phyloP scores from a whole-genome alignment of 495 filamentous ascomycete species.

The Hyaloscypha variabilis region DNA sequence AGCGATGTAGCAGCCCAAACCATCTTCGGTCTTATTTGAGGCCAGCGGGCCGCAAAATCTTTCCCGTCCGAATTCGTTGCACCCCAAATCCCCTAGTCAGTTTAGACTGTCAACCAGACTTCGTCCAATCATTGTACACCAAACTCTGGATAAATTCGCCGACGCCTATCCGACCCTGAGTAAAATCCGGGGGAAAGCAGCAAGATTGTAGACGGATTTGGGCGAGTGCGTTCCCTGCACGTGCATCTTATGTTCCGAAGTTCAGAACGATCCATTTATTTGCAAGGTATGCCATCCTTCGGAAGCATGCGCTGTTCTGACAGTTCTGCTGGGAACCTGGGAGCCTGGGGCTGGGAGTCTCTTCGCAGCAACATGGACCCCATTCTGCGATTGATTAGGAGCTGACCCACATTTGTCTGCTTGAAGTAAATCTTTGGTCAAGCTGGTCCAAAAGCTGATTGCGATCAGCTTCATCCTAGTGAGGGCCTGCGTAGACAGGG shows the following conservation, averaged over 20 bases:
- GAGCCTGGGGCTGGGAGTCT: background rate
- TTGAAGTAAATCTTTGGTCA: too few relatives aligned
- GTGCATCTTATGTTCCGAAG: conserved; percentile 2
- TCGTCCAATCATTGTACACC: background rate
- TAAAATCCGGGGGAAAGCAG: too few relatives aligned
- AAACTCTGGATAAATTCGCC: background rate
- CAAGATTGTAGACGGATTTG: conserved; percentile 18
- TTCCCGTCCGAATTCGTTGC: background rate
- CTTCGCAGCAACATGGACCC: background rate
- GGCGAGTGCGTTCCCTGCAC: conserved; percentile 9
- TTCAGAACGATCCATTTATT: conserved; percentile 7
- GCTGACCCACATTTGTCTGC: background rate
- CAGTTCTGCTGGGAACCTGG: too few relatives aligned
- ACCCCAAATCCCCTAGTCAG: background rate
- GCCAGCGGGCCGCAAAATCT: conserved; percentile 15
- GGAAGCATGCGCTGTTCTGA: background rate
- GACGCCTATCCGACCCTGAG: too few relatives aligned
- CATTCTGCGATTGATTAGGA: background rate
- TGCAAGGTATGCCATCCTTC: conserved; percentile 3
- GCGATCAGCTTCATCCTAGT: background rate
- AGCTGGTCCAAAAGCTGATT: background rate
- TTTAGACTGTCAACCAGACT: background rate
- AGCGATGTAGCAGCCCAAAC: background rate
- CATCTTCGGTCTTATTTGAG: background rate
- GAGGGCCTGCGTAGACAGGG: background rate